Evolutionary conservation across 1,284 basidiomycete species (phyloP), one percentile per base, ranked within the genome.

Genomic region (Apiotrichum montevideense): DNA sequence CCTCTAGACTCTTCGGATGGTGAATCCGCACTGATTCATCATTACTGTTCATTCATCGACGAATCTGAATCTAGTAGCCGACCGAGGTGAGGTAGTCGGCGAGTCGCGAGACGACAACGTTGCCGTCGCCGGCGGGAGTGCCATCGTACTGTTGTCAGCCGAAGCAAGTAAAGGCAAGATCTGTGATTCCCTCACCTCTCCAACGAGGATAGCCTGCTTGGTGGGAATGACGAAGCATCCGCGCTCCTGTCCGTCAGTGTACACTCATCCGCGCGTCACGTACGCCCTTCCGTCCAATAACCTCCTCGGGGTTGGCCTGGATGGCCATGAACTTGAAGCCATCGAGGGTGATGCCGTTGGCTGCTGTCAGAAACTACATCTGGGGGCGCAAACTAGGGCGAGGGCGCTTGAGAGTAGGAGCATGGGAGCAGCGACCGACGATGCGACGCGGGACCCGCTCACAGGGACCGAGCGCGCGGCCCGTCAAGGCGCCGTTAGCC

Each of bases 171-270:
- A 8, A 42, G 34, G 66, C 73, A 79, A 67, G 76, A 79, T 2
- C 21, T 6, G 37, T 32, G 2, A 32, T 32, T 13, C n/a, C 64
- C 71, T 55, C 50, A 76, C 74, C 68, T 87, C 85, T 10, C 85
- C 83, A 32, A 98, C 84, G 57, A 98, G 81, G 61, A 96, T 81
- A 4, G 90, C 91, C 72, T 92, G 89, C 66, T 83, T 88, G 33
- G 93, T 97, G 81, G 91, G 90, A 58, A 91, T 87, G 62, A 94
- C 71, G 59, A 92, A 79, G 57, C 82, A 82, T 2, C 94, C 95
- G 73, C 90, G 85, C 34, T 82, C 83, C 91, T 95, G 71, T 6
- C 3, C 29, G 53, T 63, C 52, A 57, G 45, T 43, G 29, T 33
- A 21, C 10, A 13, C 10, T 6, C 8, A 42, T 4, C 2, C 33